A percentile compares a stretch with the other conserved stretches of the same genome.
Evolutionary conservation across 768 basidiomycete species (phyloP).

Genomic region (Boletus vermiculosoides): DNA sequence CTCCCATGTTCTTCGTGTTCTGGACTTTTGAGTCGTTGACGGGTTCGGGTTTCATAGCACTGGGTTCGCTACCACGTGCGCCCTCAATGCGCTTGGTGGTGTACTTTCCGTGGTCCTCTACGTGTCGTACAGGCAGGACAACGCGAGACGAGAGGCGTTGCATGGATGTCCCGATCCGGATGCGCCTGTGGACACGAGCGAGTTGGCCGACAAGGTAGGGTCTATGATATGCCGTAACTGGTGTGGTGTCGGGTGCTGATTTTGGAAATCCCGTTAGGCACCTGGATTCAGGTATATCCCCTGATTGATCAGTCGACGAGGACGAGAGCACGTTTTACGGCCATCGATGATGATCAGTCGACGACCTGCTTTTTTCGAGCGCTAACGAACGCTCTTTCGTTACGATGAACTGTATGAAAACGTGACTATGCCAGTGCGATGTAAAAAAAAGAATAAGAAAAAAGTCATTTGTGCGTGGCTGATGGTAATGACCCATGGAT

Average conservation of each 20-base stretch:
- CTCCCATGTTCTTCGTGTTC: background rate
- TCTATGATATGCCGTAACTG: too few relatives aligned
- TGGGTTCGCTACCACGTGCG: slow-evolving; percentile 56
- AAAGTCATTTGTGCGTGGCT: too few relatives aligned
- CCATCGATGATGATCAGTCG: background rate
- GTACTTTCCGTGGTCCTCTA: slow-evolving; percentile 44
- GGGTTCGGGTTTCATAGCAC: slow-evolving; percentile 26
- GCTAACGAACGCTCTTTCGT: too few relatives aligned
- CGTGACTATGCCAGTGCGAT: too few relatives aligned
- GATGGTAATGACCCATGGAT: too few relatives aligned
- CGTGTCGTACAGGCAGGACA: slow-evolving; percentile 63
- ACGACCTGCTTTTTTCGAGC: background rate
- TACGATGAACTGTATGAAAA: too few relatives aligned
- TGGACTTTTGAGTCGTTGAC: background rate
- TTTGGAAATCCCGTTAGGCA: background rate
- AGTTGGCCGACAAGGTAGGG: slow-evolving; percentile 64
- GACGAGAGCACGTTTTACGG: background rate
- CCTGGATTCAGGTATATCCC: background rate
- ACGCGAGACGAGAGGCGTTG: slow-evolving; percentile 48
- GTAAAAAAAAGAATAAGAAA: too few relatives aligned
- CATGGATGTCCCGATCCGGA: slow-evolving; percentile 50
- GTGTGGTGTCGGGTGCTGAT: background rate
- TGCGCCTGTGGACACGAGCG: slow-evolving; percentile 55
- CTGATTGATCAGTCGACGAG: background rate
- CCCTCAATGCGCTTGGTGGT: slow-evolving; percentile 15